phyloP scores from a whole-genome alignment of 129 eudicot species.

The Silybum marianum region DNA sequence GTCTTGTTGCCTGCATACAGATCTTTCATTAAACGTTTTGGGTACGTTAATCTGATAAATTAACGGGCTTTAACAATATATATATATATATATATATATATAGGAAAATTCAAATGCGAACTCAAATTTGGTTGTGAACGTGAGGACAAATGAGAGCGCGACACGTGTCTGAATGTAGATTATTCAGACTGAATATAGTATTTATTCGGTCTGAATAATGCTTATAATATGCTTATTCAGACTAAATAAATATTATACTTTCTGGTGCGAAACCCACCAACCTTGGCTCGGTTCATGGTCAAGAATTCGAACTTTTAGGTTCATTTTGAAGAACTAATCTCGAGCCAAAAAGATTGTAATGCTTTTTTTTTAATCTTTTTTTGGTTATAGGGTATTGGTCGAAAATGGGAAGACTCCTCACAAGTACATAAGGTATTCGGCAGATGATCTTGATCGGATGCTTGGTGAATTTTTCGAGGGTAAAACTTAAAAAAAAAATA shows the following conservation, averaged over 20 bases:
- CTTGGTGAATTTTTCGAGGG: constrained; percentile 98
- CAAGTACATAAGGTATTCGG: constrained; percentile 79
- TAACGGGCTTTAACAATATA: neutral
- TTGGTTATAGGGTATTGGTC: constrained; percentile 69
- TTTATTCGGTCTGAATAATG: too few relatives aligned
- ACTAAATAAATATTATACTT: neutral
- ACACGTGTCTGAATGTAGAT: too few relatives aligned
- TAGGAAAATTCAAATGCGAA: too few relatives aligned
- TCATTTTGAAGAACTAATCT: neutral
- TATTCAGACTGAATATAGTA: too few relatives aligned
- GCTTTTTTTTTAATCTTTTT: neutral
- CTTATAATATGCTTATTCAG: too few relatives aligned
- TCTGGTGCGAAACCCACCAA: neutral
- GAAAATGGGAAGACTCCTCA: constrained; percentile 93
- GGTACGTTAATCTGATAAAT: constrained; percentile 31
- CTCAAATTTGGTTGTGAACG: too few relatives aligned
- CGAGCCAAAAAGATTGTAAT: neutral
- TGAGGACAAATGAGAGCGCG: too few relatives aligned
- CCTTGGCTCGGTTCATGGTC: neutral
- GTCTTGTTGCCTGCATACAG: constrained; percentile 95
- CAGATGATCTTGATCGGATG: constrained; percentile 96
- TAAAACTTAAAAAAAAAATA: constrained; percentile 53
- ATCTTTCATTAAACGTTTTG: constrained; percentile 89
- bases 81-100: neutral
- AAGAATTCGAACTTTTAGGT: neutral